Conservation (phyloP, 23 red algal species). For the Chondrus crispus region DNA sequence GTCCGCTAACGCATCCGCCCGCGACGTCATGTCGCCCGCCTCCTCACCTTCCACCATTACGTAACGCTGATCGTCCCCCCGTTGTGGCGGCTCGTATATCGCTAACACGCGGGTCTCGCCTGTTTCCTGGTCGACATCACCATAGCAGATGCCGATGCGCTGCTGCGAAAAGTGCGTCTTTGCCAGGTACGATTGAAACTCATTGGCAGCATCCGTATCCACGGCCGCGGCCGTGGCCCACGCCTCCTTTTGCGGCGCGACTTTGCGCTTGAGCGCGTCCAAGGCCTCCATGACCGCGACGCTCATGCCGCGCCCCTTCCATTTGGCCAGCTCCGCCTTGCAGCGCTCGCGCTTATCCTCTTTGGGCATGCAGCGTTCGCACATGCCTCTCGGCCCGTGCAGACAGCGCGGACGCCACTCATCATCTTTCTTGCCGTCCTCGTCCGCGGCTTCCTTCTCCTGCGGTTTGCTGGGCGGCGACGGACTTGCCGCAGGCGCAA, state of each 20-base stretch:
- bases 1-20: conserved; percentile 70
- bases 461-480: neutral
- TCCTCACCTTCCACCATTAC: conserved; percentile 26
- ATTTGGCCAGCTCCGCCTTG: conserved; percentile 57
- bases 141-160: conserved; percentile 80
- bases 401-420: conserved; percentile 53
- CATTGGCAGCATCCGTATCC: conserved; percentile 58
- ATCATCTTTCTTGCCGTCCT: no score
- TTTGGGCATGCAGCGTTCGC: conserved; percentile 81
- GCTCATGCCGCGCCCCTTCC: conserved; percentile 59
- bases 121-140: conserved; percentile 20
- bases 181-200: conserved; percentile 81
- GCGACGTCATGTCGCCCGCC: conserved; percentile 32
- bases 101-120: conserved; percentile 66
- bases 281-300: conserved; percentile 86
- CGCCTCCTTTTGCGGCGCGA: conserved; percentile 59
- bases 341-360: conserved; percentile 77
- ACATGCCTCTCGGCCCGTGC: conserved; percentile 84
- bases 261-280: conserved; percentile 83
- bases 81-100: conserved; percentile 96
- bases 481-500: neutral
- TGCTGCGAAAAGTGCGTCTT: conserved; percentile 69
- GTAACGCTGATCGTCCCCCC: conserved; percentile 69
- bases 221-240: conserved; percentile 43
- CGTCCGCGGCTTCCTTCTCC: neutral